phyloP scores from a whole-genome alignment of 129 eudicot species.

The Lactuca sativa region DNA sequence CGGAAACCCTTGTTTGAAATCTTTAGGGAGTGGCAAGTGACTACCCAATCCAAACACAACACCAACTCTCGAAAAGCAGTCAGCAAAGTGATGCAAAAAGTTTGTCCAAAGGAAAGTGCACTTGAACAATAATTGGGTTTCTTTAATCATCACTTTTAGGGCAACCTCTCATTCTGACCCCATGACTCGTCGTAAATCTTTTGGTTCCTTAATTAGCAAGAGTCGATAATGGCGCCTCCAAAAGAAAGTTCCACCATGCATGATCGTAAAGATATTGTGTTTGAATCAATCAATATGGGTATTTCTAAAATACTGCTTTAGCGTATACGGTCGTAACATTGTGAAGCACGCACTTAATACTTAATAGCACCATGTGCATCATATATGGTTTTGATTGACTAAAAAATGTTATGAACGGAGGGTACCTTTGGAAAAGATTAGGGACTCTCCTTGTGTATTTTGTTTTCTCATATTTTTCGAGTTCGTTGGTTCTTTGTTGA shows the following conservation, averaged over 20 bases:
- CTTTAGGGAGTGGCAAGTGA: constrained; percentile 13
- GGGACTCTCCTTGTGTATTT: not conserved
- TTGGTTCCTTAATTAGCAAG: constrained; percentile 31
- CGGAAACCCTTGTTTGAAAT: constrained; percentile 4
- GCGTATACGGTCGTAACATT: not conserved
- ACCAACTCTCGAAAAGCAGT: constrained; percentile 15
- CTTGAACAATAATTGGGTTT: constrained; percentile 18
- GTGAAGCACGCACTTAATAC: not conserved
- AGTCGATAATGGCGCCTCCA: not conserved
- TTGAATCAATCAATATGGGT: not conserved
- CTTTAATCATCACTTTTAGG: constrained; percentile 25
- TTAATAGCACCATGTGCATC: not conserved
- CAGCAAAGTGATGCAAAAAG: constrained; percentile 16
- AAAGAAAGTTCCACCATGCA: constrained; percentile 6
- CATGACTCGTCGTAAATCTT: constrained; percentile 1
- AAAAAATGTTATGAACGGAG: not conserved
- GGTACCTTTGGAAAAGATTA: not conserved
- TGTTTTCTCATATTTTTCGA: not conserved
- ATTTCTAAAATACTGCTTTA: too few species aligned
- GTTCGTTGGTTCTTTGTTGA: not conserved
- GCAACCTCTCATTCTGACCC: constrained; percentile 16
- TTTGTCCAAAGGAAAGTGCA: constrained; percentile 14
- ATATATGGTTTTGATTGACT: not conserved
- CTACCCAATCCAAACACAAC: constrained; percentile 28
- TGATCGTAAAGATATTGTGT: not conserved